Percentiles rank a stretch among this genome's conserved stretches.
Evolutionary conservation across 2,329 filamentous ascomycete species (phyloP).

Genomic region (Canariomyces notabilis): DNA sequence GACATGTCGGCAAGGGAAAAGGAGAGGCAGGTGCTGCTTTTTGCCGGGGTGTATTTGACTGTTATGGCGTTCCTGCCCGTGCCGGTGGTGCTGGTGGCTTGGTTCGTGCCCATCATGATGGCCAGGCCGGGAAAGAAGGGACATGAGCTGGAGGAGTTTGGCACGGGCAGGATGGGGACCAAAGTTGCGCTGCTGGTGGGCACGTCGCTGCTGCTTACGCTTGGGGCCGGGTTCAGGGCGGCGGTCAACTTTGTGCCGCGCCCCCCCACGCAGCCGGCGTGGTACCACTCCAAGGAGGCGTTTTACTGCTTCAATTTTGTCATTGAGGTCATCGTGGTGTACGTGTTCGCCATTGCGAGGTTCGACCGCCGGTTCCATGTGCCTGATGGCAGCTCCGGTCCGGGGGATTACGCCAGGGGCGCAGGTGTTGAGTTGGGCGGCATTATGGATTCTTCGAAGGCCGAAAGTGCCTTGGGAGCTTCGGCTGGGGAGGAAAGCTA

Average conservation of each 20-base stretch:
- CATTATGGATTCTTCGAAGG: neutral
- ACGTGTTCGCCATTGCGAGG: conserved; percentile 59
- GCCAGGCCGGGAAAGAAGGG: conserved; percentile 4
- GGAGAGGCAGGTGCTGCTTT: conserved; percentile 60
- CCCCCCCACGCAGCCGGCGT: conserved; percentile 51
- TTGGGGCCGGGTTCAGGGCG: conserved; percentile 66
- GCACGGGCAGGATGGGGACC: conserved; percentile 57
- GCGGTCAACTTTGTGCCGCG: conserved; percentile 52
- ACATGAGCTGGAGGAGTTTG: conserved; percentile 52
- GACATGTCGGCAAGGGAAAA: conserved; percentile 42
- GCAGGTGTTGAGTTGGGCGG: too few species aligned
- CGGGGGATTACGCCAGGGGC: conserved; percentile 42
- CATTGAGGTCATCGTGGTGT: conserved; percentile 68
- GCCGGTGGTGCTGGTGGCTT: conserved; percentile 47
- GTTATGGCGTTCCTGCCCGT: conserved; percentile 62
- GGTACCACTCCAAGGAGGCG: conserved; percentile 64
- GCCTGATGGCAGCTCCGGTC: conserved; percentile 60
- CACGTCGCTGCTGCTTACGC: conserved; percentile 53
- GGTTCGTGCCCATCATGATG: conserved; percentile 29
- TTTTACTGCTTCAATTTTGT: conserved; percentile 79
- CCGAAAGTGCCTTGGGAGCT: neutral
- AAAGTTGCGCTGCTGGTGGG: conserved; percentile 61
- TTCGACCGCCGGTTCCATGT: conserved; percentile 73
- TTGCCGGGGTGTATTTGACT: conserved; percentile 58
- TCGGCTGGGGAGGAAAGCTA: neutral